Percentiles rank a stretch among this genome's conserved stretches.
phyloP scores from a whole-genome alignment of 768 basidiomycete species.

The Pilatotrama ljubarskyi region DNA sequence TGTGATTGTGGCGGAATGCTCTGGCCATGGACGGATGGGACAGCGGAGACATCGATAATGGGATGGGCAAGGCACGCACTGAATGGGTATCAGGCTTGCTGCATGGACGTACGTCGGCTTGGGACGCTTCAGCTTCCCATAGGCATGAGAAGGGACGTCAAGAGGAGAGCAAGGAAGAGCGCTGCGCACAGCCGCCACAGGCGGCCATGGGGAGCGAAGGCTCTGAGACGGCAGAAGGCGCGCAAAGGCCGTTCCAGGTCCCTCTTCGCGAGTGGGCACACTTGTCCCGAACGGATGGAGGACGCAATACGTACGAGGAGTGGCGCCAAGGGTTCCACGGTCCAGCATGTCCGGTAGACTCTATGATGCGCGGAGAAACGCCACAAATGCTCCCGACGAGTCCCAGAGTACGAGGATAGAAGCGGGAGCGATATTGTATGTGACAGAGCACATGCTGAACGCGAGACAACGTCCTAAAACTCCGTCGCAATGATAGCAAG shows the following conservation, averaged over 20 bases:
- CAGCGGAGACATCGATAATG: neutral
- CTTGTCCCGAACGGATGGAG: neutral
- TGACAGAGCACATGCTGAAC: neutral
- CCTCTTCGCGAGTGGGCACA: neutral
- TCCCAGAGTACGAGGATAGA: neutral
- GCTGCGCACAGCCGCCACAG: constrained; percentile 5
- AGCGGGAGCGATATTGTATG: neutral
- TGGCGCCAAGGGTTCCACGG: neutral
- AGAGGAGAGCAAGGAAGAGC: neutral
- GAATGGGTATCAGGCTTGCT: constrained; percentile 1
- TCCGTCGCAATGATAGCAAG: too few relatives aligned
- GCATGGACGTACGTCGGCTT: constrained; percentile 1
- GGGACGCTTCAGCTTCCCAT: neutral
- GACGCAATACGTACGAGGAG: neutral
- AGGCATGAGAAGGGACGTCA: neutral
- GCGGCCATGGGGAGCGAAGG: neutral
- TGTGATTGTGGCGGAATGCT: neutral
- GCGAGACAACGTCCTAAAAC: neutral
- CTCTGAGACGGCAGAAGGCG: constrained; percentile 1
- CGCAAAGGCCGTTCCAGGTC: constrained; percentile 5
- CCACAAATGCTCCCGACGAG: neutral
- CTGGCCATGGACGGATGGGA: neutral
- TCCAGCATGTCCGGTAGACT: neutral
- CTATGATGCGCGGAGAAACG: neutral
- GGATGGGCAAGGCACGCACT: neutral